Percentiles rank a stretch among this genome's conserved stretches.
Conservation (phyloP, 148 eudicot genomes). For the Cornus suecica region DNA sequence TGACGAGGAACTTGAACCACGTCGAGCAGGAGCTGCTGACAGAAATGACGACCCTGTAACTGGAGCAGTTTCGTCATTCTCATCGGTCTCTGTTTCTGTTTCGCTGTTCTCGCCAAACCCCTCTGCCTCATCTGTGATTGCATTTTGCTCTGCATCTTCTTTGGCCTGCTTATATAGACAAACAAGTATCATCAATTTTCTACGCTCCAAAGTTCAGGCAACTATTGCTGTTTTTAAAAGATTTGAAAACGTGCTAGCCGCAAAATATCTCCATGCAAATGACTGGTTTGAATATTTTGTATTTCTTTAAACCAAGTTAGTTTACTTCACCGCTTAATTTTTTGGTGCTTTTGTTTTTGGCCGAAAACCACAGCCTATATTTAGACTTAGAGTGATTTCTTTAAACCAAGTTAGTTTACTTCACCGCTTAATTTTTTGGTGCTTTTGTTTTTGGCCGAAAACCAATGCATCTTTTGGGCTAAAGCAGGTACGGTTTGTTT, state of each 20-base stretch:
- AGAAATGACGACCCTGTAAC: neutral
- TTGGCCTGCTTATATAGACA: neutral
- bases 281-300: neutral
- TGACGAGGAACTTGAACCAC: neutral
- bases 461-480: no score
- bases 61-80: neutral
- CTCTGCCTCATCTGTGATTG: neutral
- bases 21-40: neutral
- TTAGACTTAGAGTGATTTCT: neutral
- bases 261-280: neutral
- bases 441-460: no score
- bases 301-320: neutral
- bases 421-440: no score
- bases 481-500: no score
- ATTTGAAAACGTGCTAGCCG: neutral
- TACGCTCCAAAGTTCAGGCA: neutral
- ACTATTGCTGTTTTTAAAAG: no score
- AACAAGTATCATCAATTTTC: neutral
- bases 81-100: neutral
- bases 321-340: no score
- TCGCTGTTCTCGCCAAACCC: neutral
- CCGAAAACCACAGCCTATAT: neutral
- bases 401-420: neutral
- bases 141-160: neutral
- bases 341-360: no score